Percentiles rank a stretch among this genome's conserved stretches.
These are phyloP conservation scores for Phyllosticta paracitricarpa DNA, from an alignment of 2,329 filamentous ascomycete species.

Conservation along the genomic window DNA sequence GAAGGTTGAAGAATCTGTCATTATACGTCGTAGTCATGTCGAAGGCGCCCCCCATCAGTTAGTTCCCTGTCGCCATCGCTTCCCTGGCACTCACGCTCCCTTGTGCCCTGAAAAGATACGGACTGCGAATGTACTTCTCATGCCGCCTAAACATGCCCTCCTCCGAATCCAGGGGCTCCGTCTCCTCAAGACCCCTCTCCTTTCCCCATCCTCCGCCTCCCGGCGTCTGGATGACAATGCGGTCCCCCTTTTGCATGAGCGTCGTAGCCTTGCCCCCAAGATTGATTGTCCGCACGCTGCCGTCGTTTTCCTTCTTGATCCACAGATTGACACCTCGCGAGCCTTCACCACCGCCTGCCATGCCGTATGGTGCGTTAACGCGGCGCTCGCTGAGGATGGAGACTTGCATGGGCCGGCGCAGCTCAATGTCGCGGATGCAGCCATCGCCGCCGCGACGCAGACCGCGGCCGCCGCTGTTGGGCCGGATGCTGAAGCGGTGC, in stretches of 20 bases:
- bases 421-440: conserved; percentile 55
- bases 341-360: conserved; percentile 67
- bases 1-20: background rate
- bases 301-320: conserved; percentile 25
- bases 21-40: background rate
- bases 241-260: conserved; percentile 63
- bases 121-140: conserved; percentile 5
- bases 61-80: conserved; percentile 7
- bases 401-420: conserved; percentile 59
- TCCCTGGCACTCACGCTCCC: conserved; percentile 8
- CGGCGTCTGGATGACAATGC: conserved; percentile 68
- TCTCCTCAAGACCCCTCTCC: background rate
- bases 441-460: conserved; percentile 4
- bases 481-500: conserved; percentile 52
- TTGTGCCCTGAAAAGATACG: conserved; percentile 8
- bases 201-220: conserved; percentile 69
- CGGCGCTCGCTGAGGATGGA: conserved; percentile 64
- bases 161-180: background rate
- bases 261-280: conserved; percentile 72
- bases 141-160: conserved; percentile 4
- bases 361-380: conserved; percentile 63
- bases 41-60: background rate
- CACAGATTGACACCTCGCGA: conserved; percentile 56
- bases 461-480: conserved; percentile 51
- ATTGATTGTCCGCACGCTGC: conserved; percentile 54